A percentile compares a stretch with the other conserved stretches of the same genome.
These are phyloP conservation scores for Hypoxylon lienhwacheense DNA, from an alignment of 495 filamentous ascomycete genomes.

Conservation along the genomic window DNA sequence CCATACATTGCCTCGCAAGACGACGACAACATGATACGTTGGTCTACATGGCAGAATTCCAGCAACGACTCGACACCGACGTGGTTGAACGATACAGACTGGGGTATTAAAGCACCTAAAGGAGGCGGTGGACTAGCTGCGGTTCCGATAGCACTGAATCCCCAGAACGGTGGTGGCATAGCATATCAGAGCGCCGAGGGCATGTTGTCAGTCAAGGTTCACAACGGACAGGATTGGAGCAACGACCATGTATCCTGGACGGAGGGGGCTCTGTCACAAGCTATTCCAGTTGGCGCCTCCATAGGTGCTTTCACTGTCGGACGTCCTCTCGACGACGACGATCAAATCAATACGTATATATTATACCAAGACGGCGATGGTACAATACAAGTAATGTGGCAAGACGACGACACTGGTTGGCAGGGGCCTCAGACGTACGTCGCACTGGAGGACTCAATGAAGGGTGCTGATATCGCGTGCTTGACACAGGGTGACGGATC, in stretches of 20 bases:
- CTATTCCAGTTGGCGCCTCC: conserved; percentile 11
- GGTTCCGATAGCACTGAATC: conserved; percentile 15
- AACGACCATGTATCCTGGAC: conserved; percentile 23
- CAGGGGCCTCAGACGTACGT: conserved; percentile 25
- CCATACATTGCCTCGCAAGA: conserved; percentile 27
- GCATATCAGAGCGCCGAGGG: conserved; percentile 21
- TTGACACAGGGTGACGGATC: conserved; percentile 7
- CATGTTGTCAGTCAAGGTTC: conserved; percentile 21
- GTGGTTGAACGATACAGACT: conserved; percentile 28
- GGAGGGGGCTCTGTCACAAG: conserved; percentile 25
- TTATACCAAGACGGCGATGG: conserved; percentile 21
- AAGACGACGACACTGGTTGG: conserved; percentile 24
- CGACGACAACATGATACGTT: conserved; percentile 14
- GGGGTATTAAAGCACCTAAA: conserved; percentile 15
- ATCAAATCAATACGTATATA: conserved; percentile 30
- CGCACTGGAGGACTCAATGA: conserved; percentile 8
- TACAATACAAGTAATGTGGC: conserved; percentile 23
- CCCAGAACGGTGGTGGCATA: conserved; percentile 13
- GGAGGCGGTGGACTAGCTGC: conserved; percentile 9
- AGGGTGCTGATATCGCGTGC: conserved; percentile 20
- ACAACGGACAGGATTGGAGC: conserved; percentile 7
- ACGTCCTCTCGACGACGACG: conserved; percentile 22
- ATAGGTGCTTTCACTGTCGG: conserved; percentile 25
- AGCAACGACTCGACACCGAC: conserved; percentile 14
- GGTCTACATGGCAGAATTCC: conserved; percentile 12